Evolutionary conservation across 2,329 filamentous ascomycete genomes (phyloP), one percentile per base, ranked within the genome.

Genomic region (Raffaelea ambrosiae): DNA sequence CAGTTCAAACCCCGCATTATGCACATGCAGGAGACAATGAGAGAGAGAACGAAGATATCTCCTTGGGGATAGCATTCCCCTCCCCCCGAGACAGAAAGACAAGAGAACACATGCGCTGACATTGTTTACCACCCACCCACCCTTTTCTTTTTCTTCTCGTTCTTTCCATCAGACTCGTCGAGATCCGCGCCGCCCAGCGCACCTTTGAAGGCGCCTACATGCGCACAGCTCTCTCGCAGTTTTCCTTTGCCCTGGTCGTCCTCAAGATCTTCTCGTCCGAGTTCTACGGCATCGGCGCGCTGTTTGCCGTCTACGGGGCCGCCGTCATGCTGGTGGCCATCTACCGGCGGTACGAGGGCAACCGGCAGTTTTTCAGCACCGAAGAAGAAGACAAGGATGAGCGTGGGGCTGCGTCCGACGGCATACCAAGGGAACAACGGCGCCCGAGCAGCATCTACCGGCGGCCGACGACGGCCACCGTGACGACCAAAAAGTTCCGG

Each of bases 181-280:
- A 97, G 68, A 85, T 97, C 55, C 87, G 93, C 54, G 93, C 93
- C 13, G 88, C 91, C 11, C 93, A 98, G 64, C 81, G 93, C 47
- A 98, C 93, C 2, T 98, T 97, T 59, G 93, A 98, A 67, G 93
- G 93, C 20, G 93, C 93, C 20, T 98, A 97, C 67, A 85, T 96
- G 61, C 86, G 93, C 52, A 98, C 93, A 0, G 90, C 91, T 3
- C 79, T 98, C 19, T 88, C 87, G 3, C 90, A 97, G 61, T 97
- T 97, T 71, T 91, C 86, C 48, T 97, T 98, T 65, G 84, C 91
- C 19, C 81, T 98, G 44, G 83, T 98, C 53, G 87, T 98, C 46
- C 80, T 95, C 56, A 95, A 94, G 70, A 94, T 98, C 66, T 97
- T 98, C 70, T 96, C 89, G 9, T 79, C 83, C 46, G 93, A 97